Percentiles rank a stretch among this genome's conserved stretches.
Evolutionary conservation across 2,329 filamentous ascomycete species (phyloP).

Genomic region (Colletotrichum sp.): DNA sequence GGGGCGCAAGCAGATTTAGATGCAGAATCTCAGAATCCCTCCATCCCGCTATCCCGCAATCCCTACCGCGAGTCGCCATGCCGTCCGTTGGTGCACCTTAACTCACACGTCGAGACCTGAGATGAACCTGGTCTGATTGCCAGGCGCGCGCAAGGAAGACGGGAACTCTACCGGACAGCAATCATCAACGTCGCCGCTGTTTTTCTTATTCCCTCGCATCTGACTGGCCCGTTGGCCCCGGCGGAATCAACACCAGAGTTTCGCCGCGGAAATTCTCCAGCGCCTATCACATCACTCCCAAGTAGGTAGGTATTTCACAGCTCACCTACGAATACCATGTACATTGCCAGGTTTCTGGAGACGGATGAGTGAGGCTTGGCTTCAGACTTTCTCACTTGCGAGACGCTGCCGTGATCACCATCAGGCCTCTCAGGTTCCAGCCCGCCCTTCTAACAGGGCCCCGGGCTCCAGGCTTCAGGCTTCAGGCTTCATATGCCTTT

Average conservation of each 20-base stretch:
- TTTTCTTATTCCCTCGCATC: not conserved
- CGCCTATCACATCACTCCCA: not conserved
- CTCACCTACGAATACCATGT: not conserved
- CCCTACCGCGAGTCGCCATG: not conserved
- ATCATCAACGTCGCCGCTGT: not conserved
- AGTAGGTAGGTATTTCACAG: not conserved
- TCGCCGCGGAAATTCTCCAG: not conserved
- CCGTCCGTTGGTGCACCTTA: not conserved
- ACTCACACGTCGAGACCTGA: constrained; percentile 9
- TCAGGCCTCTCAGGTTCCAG: not conserved
- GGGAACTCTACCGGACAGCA: not conserved
- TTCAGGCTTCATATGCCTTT: not conserved
- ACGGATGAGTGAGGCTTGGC: not conserved
- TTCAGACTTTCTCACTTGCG: not conserved
- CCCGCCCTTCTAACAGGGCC: not conserved
- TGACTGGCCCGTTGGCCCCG: not conserved
- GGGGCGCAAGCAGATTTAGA: not conserved
- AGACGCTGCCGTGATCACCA: not conserved
- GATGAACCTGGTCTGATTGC: constrained; percentile 17
- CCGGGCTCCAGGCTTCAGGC: not conserved
- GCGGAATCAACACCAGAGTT: not conserved
- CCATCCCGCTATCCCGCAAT: not conserved
- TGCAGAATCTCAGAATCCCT: not conserved
- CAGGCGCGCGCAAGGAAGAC: not conserved
- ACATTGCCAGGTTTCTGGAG: not conserved